Percentiles rank a stretch among this genome's conserved stretches.
Conservation (phyloP, 73 alveolate species). For the Tetrahymena malaccensis region DNA sequence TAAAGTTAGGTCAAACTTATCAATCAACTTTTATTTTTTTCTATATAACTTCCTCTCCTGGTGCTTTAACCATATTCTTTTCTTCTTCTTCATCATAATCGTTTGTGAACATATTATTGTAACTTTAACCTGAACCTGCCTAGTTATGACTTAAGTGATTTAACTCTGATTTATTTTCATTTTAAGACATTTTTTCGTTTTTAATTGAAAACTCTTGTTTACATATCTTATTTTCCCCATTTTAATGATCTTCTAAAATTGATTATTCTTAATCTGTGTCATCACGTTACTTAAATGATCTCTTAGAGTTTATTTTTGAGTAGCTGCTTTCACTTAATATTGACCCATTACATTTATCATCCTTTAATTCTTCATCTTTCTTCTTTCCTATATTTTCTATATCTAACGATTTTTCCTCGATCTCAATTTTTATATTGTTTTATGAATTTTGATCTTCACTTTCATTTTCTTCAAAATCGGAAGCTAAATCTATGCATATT, state of each 20-base stretch:
- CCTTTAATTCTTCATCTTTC: neutral
- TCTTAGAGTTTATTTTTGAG: neutral
- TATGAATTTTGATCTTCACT: neutral
- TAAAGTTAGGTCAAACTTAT: neutral
- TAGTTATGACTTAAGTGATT: neutral
- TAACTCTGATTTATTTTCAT: neutral
- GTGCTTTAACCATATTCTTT: neutral
- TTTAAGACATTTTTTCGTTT: neutral
- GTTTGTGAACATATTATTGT: neutral
- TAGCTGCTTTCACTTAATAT: neutral
- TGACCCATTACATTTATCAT: neutral
- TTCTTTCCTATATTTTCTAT: neutral
- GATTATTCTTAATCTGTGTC: neutral
- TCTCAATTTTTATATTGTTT: neutral
- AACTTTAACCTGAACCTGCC: neutral
- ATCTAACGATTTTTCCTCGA: neutral
- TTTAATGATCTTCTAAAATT: neutral
- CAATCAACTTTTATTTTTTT: neutral
- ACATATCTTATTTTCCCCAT: neutral
- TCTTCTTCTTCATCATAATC: neutral
- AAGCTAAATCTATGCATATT: neutral
- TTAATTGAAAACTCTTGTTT: neutral
- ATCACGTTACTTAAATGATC: neutral
- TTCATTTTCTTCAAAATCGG: neutral
- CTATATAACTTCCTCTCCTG: neutral